Base-by-base conservation (phyloP, 176 grass and related monocot genomes). In the Triticum timopheevii region DNA sequence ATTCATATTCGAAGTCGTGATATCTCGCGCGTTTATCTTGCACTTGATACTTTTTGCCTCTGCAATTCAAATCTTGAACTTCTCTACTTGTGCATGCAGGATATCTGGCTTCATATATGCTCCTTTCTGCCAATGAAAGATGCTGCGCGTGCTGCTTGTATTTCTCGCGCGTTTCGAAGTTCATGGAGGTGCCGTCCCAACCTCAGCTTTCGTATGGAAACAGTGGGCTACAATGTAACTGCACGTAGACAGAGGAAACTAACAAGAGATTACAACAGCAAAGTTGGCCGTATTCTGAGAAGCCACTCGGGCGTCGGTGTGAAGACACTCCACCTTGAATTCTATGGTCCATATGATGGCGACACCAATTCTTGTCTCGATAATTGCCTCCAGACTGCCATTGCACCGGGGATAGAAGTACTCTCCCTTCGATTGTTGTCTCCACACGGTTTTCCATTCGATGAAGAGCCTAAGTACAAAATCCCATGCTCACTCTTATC, bases 21-120 rank as follows among this genome's bases (percentile, higher is more conserved):
- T 50, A 50, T 50, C 0, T 50, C 4, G 49, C 0, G 4, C 4
- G 49, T 16, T 30, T 44, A 56, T 78, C 38, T 69, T 38, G 15
- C 13, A 20, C 16, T 76, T 25, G 9, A 35, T n/a, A 77, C 20
- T 13, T 70, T 40, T 72, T 78, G 27, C 28, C 30, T n/a, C 28
- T 36, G 52, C 15, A 1, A 64, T 44, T 44, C 38, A 42, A 24
- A 63, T 2, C 2, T 39, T 40, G 15, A 42, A 39, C 22, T 25
- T 25, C 20, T 82, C 36, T 82, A 10, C 40, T 82, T 82, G 22
- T 71, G 13, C 45, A 54, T 82, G 15, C 16, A 82, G 66, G 80
- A 82, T n/a, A 82, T 71, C 30, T 71, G 39, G 66, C 3, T 23
- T 27, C 8, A 58, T 39, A 58, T 82, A 39, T 68, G 35, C 70